These are phyloP conservation scores for Nicotiana obtusifolia DNA, from an alignment of 257 asterid genomes.

Conservation along the genomic window DNA sequence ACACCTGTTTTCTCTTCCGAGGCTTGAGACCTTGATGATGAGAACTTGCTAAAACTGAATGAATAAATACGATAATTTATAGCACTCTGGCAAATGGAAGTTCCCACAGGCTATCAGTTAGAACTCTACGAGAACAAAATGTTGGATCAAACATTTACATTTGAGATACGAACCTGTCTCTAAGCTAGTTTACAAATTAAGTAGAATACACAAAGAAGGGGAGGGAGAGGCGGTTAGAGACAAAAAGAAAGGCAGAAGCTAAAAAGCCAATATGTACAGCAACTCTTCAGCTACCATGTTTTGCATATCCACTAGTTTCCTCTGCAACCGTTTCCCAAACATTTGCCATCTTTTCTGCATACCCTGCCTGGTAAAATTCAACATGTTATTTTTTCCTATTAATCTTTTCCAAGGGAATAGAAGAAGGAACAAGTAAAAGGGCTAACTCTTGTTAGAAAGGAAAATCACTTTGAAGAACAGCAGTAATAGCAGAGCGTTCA, in stretches of 20 bases:
- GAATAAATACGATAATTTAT: not conserved
- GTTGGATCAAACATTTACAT: conserved; percentile 1
- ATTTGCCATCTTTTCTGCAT: conserved; percentile 85
- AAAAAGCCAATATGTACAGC: conserved; percentile 22
- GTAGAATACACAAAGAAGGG: not conserved
- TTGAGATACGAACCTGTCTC: not conserved
- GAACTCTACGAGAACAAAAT: not conserved
- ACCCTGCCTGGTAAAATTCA: conserved; percentile 65
- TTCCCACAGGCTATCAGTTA: not conserved
- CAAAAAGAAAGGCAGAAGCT: not conserved
- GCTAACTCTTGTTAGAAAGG: not conserved
- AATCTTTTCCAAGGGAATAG: not conserved
- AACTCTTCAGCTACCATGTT: conserved; percentile 21
- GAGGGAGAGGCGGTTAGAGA: not conserved
- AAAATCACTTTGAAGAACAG: not conserved
- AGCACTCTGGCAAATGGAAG: not conserved
- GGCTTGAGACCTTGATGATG: not conserved
- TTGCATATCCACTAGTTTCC: conserved; percentile 65
- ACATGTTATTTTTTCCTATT: not conserved
- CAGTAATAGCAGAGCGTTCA: not conserved
- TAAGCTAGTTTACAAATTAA: conserved; percentile 18
- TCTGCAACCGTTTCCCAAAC: conserved; percentile 87
- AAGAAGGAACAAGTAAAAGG: not conserved
- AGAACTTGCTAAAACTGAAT: not conserved
- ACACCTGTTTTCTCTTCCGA: not conserved